Evolutionary conservation across 768 basidiomycete genomes (phyloP).

Genomic region (Tulasnella calospora): DNA sequence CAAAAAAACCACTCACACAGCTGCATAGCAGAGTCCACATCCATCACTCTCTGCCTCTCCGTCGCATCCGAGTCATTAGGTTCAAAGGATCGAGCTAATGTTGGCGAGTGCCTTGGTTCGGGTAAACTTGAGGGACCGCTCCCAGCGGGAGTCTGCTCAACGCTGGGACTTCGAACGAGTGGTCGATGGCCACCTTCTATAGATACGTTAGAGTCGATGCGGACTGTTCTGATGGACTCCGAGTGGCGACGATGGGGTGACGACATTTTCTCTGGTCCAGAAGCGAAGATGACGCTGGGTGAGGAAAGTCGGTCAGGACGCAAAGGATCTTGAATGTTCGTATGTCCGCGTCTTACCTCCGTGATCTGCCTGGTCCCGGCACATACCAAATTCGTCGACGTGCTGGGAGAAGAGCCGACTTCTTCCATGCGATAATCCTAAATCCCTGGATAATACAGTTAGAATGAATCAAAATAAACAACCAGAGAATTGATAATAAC

Average conservation of each 20-base stretch:
- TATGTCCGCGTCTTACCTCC: constrained; percentile 6
- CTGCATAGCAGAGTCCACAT: constrained; percentile 74
- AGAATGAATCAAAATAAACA: background rate
- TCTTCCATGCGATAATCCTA: background rate
- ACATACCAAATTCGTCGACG: background rate
- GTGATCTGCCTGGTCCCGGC: background rate
- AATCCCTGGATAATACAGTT: too few species aligned
- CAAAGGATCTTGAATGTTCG: background rate
- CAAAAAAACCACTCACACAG: constrained; percentile 37
- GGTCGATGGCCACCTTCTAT: constrained; percentile 7
- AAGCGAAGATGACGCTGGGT: background rate
- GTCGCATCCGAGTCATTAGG: constrained; percentile 48
- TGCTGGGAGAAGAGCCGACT: background rate
- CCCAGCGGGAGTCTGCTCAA: background rate
- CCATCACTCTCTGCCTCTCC: constrained; percentile 89
- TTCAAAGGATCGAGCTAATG: constrained; percentile 13
- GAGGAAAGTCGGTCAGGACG: constrained; percentile 9
- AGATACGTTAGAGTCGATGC: constrained; percentile 20
- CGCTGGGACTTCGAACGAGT: constrained; percentile 22
- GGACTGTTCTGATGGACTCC: constrained; percentile 7
- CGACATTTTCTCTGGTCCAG: constrained; percentile 7
- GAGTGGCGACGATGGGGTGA: constrained; percentile 10
- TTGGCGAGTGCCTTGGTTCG: constrained; percentile 18
- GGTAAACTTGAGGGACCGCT: background rate
- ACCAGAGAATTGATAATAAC: background rate